Evolutionary conservation across 2,329 filamentous ascomycete genomes (phyloP).

Genomic region (Lasiodiplodia citricola): DNA sequence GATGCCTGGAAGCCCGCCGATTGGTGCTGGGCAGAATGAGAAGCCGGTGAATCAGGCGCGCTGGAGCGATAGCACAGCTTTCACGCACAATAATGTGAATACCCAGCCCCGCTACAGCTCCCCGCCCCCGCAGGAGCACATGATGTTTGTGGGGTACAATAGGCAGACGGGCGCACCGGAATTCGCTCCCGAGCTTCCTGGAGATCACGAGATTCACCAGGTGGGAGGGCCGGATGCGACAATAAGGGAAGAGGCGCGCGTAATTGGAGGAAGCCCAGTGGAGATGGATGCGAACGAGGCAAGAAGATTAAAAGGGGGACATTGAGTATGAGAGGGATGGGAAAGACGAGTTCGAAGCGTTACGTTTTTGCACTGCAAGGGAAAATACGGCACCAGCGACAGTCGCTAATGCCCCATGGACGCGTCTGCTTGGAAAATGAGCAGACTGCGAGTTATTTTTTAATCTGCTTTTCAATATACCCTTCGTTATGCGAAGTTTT

Average conservation of each 20-base stretch:
- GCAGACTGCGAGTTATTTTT: background rate
- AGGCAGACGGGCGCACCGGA: constrained; percentile 28
- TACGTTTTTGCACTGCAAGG: background rate
- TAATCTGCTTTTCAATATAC: background rate
- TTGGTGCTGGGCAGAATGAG: background rate
- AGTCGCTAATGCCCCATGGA: constrained; percentile 7
- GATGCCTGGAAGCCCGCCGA: background rate
- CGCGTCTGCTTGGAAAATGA: background rate
- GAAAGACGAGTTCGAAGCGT: background rate
- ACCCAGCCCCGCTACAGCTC: background rate
- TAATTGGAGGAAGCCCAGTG: background rate
- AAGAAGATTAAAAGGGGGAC: background rate
- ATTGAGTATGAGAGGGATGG: background rate
- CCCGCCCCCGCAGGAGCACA: constrained; percentile 3
- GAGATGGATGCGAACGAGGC: constrained; percentile 9
- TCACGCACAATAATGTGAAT: background rate
- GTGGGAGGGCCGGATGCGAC: background rate
- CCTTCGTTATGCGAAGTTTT: background rate
- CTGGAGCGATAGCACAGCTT: constrained; percentile 25
- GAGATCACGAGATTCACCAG: constrained; percentile 18
- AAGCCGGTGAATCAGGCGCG: constrained; percentile 7
- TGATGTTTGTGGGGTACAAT: constrained; percentile 29
- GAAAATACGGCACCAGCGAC: constrained; percentile 5
- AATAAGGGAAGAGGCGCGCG: background rate
- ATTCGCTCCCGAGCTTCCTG: constrained; percentile 26